Conservation (phyloP, 495 filamentous ascomycete species). For the Penicillium pancosmium region DNA sequence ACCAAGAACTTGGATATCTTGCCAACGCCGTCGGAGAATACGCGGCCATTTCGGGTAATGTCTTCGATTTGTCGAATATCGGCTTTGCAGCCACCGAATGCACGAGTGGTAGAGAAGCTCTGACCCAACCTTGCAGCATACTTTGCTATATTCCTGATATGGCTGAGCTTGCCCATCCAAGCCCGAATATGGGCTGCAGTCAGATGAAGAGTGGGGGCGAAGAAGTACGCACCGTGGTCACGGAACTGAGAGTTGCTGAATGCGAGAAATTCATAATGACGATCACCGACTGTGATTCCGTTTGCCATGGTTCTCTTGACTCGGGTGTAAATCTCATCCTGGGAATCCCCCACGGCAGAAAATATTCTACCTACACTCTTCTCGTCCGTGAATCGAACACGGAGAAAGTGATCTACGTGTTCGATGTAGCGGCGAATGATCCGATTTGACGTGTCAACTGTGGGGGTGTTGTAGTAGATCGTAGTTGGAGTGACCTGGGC, state of each 20-base stretch:
- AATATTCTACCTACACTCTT: constrained; percentile 62
- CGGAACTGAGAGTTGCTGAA: constrained; percentile 96
- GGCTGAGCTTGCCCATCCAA: constrained; percentile 86
- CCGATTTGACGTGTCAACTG: constrained; percentile 84
- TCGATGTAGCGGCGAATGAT: constrained; percentile 73
- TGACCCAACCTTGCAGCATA: constrained; percentile 87
- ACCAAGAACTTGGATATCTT: constrained; percentile 84
- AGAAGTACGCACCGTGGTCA: constrained; percentile 92
- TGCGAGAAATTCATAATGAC: constrained; percentile 87
- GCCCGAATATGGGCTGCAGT: constrained; percentile 74
- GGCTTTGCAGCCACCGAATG: constrained; percentile 51
- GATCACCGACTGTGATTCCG: constrained; percentile 80
- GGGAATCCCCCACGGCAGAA: constrained; percentile 52
- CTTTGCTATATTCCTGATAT: constrained; percentile 80
- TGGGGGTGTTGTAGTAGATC: constrained; percentile 74
- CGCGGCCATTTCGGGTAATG: constrained; percentile 63
- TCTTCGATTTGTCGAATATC: constrained; percentile 58
- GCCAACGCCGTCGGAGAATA: constrained; percentile 91
- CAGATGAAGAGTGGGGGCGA: constrained; percentile 60
- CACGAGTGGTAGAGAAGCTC: constrained; percentile 90
- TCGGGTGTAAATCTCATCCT: constrained; percentile 75
- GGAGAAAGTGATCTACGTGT: constrained; percentile 80
- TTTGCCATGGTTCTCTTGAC: constrained; percentile 70
- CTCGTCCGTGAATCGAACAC: constrained; percentile 90
- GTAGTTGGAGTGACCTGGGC: constrained; percentile 82